A percentile compares a stretch with the other conserved stretches of the same genome.
Evolutionary conservation across 129 eudicot genomes (phyloP).

Genomic region (Cynara cardunculus): DNA sequence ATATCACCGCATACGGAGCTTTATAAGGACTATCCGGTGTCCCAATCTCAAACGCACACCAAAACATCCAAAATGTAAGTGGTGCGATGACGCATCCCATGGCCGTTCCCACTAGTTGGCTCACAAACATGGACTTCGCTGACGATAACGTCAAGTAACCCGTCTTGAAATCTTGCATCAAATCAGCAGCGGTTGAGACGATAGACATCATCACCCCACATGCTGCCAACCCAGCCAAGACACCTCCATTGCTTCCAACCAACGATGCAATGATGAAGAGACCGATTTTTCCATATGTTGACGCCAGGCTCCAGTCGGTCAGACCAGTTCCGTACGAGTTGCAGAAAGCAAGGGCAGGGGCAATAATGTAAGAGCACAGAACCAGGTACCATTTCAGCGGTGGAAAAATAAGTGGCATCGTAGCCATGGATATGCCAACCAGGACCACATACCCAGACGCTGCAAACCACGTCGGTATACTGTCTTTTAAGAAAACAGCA

Average conservation of each 20-base stretch:
- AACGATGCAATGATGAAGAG: slow-evolving; percentile 83
- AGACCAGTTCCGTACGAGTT: slow-evolving; percentile 96
- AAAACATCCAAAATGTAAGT: slow-evolving; percentile 78
- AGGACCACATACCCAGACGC: slow-evolving; percentile 73
- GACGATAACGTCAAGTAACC: slow-evolving; percentile 90
- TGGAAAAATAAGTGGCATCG: slow-evolving; percentile 76
- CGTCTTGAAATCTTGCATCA: slow-evolving; percentile 95
- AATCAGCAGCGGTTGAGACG: slow-evolving; percentile 82
- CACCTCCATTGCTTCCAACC: slow-evolving; percentile 75
- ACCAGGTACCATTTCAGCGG: slow-evolving; percentile 90
- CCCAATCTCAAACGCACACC: slow-evolving; percentile 84
- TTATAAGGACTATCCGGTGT: slow-evolving; percentile 88
- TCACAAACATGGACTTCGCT: slow-evolving; percentile 82
- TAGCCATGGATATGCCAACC: slow-evolving; percentile 69
- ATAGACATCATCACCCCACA: slow-evolving; percentile 95
- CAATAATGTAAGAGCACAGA: slow-evolving; percentile 65
- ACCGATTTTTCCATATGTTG: slow-evolving; percentile 88
- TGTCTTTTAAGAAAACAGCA: slow-evolving; percentile 65
- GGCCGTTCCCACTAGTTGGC: slow-evolving; percentile 81
- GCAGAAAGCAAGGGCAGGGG: slow-evolving; percentile 97
- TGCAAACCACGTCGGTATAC: slow-evolving; percentile 76
- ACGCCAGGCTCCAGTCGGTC: slow-evolving; percentile 91
- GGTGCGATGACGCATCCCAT: slow-evolving; percentile 95
- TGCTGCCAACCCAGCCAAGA: slow-evolving; percentile 81
- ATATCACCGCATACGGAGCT: slow-evolving; percentile 92